These are phyloP conservation scores for Globisporangium nagaii DNA, from an alignment of 352 stramenopile genomes.

Conservation along the genomic window DNA sequence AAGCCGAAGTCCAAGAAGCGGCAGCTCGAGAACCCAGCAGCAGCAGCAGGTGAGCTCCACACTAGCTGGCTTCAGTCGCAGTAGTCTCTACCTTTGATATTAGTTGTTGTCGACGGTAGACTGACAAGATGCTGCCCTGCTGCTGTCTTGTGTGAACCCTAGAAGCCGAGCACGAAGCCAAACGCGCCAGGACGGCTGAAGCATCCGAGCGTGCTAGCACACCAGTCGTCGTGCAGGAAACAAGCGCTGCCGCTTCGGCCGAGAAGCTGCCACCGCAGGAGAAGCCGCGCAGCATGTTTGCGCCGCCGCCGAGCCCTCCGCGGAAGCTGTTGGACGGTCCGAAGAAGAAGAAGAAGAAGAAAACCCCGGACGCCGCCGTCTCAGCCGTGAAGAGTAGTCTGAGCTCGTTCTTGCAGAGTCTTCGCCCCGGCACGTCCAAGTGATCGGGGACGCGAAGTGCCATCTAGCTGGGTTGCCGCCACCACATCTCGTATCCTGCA, in stretches of 20 bases:
- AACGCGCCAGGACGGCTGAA: conserved; percentile 21
- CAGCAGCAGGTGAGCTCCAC: neutral
- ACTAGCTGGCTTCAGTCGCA: too few species aligned
- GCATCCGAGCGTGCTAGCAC: neutral
- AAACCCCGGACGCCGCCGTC: conserved; percentile 21
- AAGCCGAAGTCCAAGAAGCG: conserved; percentile 53
- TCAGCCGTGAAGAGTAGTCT: conserved; percentile 60
- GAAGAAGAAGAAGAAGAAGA: conserved; percentile 71
- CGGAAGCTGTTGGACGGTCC: conserved; percentile 64
- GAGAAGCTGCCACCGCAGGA: neutral
- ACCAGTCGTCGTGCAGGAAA: neutral
- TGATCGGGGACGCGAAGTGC: too few species aligned
- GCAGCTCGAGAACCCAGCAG: neutral
- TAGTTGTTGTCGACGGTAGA: neutral
- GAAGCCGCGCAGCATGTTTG: conserved; percentile 38
- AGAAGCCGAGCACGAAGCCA: conserved; percentile 9
- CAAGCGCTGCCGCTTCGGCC: neutral
- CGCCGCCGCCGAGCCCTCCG: conserved; percentile 43
- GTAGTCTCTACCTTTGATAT: too few species aligned
- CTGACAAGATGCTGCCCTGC: too few species aligned
- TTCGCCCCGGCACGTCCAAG: conserved; percentile 29
- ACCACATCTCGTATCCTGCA: too few species aligned
- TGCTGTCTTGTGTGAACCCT: neutral
- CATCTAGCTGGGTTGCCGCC: too few species aligned
- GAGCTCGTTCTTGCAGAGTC: conserved; percentile 51